These are phyloP conservation scores for Penicillium hesseltinei DNA, from an alignment of 2,329 filamentous ascomycete species.

Conservation along the genomic window DNA sequence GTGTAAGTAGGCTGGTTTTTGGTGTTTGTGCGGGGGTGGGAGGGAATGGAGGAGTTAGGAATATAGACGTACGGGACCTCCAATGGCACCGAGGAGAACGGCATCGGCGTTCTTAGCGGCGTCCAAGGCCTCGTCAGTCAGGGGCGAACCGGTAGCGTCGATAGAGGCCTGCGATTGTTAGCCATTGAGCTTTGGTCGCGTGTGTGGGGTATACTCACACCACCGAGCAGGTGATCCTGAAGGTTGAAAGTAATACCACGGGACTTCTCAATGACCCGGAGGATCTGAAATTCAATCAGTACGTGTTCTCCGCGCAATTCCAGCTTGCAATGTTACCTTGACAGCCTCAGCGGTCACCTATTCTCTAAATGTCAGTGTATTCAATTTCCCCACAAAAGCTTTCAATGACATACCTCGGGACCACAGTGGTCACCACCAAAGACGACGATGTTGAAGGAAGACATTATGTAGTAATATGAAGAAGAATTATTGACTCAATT, in stretches of 20 bases:
- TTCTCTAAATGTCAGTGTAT: constrained; percentile 11
- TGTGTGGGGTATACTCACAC: constrained; percentile 61
- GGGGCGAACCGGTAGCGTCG: constrained; percentile 71
- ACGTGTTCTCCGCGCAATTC: neutral
- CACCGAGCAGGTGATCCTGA: constrained; percentile 84
- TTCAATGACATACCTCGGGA: constrained; percentile 65
- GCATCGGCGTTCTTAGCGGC: constrained; percentile 85
- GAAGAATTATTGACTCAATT: constrained; percentile 17
- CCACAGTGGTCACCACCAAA: constrained; percentile 82
- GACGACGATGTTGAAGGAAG: constrained; percentile 73
- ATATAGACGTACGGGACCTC: constrained; percentile 65
- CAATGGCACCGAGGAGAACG: constrained; percentile 88
- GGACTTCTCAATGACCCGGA: constrained; percentile 73
- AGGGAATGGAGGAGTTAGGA: neutral
- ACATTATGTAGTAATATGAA: constrained; percentile 51
- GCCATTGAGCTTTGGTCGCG: neutral
- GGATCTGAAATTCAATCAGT: constrained; percentile 54
- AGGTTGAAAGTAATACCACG: constrained; percentile 81
- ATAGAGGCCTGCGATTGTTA: constrained; percentile 70
- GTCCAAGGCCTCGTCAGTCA: constrained; percentile 78
- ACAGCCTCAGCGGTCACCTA: constrained; percentile 80
- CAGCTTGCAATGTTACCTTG: constrained; percentile 60
- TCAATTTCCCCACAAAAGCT: neutral
- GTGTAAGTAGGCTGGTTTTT: constrained; percentile 2
- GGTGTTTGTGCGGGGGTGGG: neutral